These are phyloP conservation scores for Dichomitus squalens DNA, from an alignment of 1,284 basidiomycete genomes.

Conservation along the genomic window DNA sequence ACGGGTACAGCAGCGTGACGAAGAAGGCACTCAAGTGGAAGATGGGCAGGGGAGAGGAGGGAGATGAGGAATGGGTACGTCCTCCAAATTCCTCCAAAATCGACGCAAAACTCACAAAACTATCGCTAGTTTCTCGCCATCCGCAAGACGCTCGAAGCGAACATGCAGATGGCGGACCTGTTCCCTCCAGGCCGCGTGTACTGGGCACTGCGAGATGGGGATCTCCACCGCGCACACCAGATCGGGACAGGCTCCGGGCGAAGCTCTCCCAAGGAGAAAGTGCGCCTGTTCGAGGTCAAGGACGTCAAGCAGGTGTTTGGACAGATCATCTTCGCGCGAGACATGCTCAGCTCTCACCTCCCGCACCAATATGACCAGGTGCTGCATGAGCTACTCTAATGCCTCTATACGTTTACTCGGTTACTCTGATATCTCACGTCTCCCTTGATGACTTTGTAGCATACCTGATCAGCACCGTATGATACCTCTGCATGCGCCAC, in stretches of 20 bases:
- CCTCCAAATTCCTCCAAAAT: neutral
- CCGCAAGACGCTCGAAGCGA: slow-evolving; percentile 83
- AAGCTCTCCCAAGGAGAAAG: slow-evolving; percentile 38
- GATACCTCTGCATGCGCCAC: slow-evolving; percentile 10
- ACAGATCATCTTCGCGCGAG: slow-evolving; percentile 79
- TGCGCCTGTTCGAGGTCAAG: slow-evolving; percentile 73
- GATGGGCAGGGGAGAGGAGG: slow-evolving; percentile 50
- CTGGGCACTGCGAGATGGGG: slow-evolving; percentile 74
- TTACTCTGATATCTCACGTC: neutral
- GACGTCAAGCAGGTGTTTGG: slow-evolving; percentile 76
- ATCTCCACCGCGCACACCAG: slow-evolving; percentile 59
- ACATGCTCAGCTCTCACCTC: slow-evolving; percentile 70
- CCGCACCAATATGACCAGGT: slow-evolving; percentile 52
- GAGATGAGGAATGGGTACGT: slow-evolving; percentile 69
- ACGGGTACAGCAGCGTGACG: slow-evolving; percentile 66
- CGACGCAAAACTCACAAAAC: neutral
- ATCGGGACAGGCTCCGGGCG: slow-evolving; percentile 16
- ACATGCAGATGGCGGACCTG: slow-evolving; percentile 76
- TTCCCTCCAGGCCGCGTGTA: slow-evolving; percentile 81
- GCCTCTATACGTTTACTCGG: neutral
- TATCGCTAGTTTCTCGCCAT: slow-evolving; percentile 66
- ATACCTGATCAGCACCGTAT: slow-evolving; percentile 14
- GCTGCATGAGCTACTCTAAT: slow-evolving; percentile 55
- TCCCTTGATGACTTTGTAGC: slow-evolving; percentile 17
- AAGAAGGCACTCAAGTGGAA: slow-evolving; percentile 61